Evolutionary conservation across 345 rosid species (phyloP).

Genomic region (Draba incana): DNA sequence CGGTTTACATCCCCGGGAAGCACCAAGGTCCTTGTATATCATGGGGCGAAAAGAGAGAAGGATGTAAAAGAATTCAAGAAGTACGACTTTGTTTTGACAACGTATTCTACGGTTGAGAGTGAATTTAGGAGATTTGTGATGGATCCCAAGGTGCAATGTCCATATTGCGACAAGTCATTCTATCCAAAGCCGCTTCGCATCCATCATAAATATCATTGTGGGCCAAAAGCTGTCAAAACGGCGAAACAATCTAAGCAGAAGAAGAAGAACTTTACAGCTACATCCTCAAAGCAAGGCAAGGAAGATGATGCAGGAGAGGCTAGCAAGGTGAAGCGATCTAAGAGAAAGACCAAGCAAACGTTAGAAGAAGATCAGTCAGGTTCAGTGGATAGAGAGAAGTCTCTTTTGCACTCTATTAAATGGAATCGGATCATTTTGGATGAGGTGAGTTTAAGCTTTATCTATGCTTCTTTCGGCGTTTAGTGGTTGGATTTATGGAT

Average conservation of each 20-base stretch:
- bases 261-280: slow-evolving; percentile 55
- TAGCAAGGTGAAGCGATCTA: slow-evolving; percentile 32
- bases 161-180: slow-evolving; percentile 64
- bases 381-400: slow-evolving; percentile 46
- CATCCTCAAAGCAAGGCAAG: slow-evolving; percentile 32
- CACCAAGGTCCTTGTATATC: slow-evolving; percentile 77
- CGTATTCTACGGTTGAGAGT: slow-evolving; percentile 77
- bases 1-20: slow-evolving; percentile 80
- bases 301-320: slow-evolving; percentile 35
- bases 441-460: slow-evolving; percentile 53
- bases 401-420: slow-evolving; percentile 71
- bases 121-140: slow-evolving; percentile 74
- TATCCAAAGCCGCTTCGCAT: slow-evolving; percentile 50
- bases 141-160: slow-evolving; percentile 71
- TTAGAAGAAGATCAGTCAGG: slow-evolving; percentile 35
- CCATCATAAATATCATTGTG: slow-evolving; percentile 76
- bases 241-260: slow-evolving; percentile 79
- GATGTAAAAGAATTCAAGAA: slow-evolving; percentile 52
- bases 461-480: background rate
- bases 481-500: slow-evolving; percentile 8
- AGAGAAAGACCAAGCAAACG: slow-evolving; percentile 39
- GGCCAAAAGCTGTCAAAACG: slow-evolving; percentile 77
- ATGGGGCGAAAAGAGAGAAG: slow-evolving; percentile 74
- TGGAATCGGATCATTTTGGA: slow-evolving; percentile 93
- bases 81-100: slow-evolving; percentile 87